Conservation (phyloP, 2,329 filamentous ascomycete species). For the Ophiostoma sp. region DNA sequence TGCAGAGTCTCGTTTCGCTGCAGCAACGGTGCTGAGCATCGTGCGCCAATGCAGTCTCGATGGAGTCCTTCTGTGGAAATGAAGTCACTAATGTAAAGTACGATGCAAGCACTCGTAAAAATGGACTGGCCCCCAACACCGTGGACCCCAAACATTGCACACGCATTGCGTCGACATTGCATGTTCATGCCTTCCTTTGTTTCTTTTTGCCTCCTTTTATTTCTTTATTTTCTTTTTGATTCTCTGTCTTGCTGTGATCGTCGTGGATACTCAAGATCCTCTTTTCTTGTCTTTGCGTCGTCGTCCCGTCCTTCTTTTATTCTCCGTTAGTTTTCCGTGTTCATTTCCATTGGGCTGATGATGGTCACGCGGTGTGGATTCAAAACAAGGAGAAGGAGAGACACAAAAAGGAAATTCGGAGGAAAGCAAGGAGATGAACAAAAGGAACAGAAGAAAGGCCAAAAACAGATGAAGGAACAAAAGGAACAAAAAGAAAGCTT, state of each 20-base stretch:
- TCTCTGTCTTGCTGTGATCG: background rate
- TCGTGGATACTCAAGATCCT: background rate
- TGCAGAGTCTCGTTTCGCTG: conserved; percentile 1
- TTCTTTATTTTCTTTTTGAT: background rate
- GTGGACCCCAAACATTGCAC: background rate
- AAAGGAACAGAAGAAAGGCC: background rate
- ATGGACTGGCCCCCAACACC: background rate
- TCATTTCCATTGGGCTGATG: background rate
- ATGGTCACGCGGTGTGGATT: background rate
- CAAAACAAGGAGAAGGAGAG: background rate
- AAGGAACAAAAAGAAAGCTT: background rate
- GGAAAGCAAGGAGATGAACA: background rate
- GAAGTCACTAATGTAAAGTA: background rate
- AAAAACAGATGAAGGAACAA: background rate
- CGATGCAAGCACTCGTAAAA: background rate
- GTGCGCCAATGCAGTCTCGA: background rate
- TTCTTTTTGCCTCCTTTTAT: background rate
- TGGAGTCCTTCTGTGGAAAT: background rate
- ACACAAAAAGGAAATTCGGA: background rate
- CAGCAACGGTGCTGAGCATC: conserved; percentile 12
- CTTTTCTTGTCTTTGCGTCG: background rate
- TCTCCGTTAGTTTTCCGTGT: background rate
- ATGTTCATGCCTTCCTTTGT: background rate
- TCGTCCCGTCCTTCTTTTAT: background rate
- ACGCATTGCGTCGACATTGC: background rate